A percentile compares a stretch with the other conserved stretches of the same genome.
Conservation (phyloP, 177 flowering plant species). For the Tripterygium wilfordii region DNA sequence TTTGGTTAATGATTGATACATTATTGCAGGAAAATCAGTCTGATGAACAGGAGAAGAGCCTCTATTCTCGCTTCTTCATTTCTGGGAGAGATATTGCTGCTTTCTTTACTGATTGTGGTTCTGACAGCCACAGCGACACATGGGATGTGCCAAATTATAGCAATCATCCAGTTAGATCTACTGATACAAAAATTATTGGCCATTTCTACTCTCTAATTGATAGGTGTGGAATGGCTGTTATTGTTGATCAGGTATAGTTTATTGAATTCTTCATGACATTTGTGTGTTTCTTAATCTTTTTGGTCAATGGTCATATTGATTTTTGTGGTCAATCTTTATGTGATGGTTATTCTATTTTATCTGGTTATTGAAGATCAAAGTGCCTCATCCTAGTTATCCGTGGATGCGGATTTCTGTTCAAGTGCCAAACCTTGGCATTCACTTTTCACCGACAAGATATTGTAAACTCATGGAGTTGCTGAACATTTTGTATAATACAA, state of each 20-base stretch:
- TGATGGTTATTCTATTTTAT: background rate
- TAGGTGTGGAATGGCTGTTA: slow-evolving; percentile 84
- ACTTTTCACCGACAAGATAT: slow-evolving; percentile 87
- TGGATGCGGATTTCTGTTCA: slow-evolving; percentile 81
- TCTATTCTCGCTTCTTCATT: slow-evolving; percentile 86
- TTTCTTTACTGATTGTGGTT: slow-evolving; percentile 58
- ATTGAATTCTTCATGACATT: slow-evolving; percentile 1
- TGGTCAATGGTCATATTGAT: background rate
- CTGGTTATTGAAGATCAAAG: slow-evolving; percentile 56
- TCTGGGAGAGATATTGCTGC: slow-evolving; percentile 97
- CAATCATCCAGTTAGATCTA: slow-evolving; percentile 20
- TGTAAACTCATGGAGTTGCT: slow-evolving; percentile 61
- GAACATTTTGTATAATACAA: slow-evolving; percentile 48
- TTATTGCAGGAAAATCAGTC: slow-evolving; percentile 53
- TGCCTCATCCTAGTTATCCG: slow-evolving; percentile 84
- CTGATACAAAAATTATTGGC: slow-evolving; percentile 28
- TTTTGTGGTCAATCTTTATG: background rate
- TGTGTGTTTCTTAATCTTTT: background rate
- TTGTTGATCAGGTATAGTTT: slow-evolving; percentile 77
- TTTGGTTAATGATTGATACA: background rate
- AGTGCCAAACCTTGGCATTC: slow-evolving; percentile 90
- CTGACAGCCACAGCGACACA: slow-evolving; percentile 33
- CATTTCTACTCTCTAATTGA: slow-evolving; percentile 66
- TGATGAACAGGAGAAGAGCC: slow-evolving; percentile 58
- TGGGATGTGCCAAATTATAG: slow-evolving; percentile 20